phyloP scores from a whole-genome alignment of 2,329 filamentous ascomycete species.

The Thielaviopsis populi region DNA sequence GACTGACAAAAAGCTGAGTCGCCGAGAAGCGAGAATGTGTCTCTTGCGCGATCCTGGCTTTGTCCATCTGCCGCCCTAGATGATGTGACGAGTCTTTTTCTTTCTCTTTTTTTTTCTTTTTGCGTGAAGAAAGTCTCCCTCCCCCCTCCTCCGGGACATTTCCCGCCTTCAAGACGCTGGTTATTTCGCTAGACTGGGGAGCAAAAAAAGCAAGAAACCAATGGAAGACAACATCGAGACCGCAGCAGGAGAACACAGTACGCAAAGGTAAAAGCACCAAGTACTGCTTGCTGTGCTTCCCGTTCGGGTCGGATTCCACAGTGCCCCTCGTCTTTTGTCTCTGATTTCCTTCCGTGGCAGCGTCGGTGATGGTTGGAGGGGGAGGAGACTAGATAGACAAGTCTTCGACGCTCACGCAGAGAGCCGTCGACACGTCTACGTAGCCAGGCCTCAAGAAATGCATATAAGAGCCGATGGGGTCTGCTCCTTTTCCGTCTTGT shows the following conservation, averaged over 20 bases:
- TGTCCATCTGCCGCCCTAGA: not conserved
- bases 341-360: not conserved
- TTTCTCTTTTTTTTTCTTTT: not conserved
- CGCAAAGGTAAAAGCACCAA: not conserved
- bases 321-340: not conserved
- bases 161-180: no score
- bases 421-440: not conserved
- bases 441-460: not conserved
- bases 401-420: not conserved
- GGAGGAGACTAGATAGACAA: not conserved
- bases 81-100: not conserved
- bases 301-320: not conserved
- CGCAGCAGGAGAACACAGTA: no score
- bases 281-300: not conserved
- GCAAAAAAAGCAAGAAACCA: not conserved
- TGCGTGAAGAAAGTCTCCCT: not conserved
- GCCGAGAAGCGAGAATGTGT: conserved; percentile 5
- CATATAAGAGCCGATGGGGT: not conserved
- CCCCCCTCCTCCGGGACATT: not conserved
- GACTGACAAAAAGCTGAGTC: not conserved
- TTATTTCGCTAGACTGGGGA: not conserved
- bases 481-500: not conserved
- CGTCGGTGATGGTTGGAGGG: not conserved
- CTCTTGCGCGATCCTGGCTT: not conserved
- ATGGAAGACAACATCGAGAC: not conserved